Percentiles rank a stretch among this genome's conserved stretches.
These are phyloP conservation scores for Shiraia bambusicola DNA, from an alignment of 2,329 filamentous ascomycete species.

Conservation along the genomic window DNA sequence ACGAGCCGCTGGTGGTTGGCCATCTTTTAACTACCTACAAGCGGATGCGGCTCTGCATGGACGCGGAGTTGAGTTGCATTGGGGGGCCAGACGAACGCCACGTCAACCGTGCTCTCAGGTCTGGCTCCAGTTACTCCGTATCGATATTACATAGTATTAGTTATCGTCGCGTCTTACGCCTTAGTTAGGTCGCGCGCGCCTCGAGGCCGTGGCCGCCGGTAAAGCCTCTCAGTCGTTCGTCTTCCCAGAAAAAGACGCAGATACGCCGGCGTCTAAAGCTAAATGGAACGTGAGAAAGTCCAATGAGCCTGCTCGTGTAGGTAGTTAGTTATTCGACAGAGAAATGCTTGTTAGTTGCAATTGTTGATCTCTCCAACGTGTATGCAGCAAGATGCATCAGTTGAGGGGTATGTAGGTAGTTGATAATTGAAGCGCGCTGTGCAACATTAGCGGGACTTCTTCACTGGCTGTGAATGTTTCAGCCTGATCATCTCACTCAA, in stretches of 20 bases:
- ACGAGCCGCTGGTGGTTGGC: conserved; percentile 9
- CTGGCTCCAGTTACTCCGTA: conserved; percentile 5
- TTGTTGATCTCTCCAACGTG: no score
- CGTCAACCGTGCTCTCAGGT: conserved; percentile 18
- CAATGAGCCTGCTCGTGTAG: no score
- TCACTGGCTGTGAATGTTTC: not conserved
- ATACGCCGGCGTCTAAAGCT: not conserved
- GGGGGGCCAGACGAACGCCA: conserved; percentile 23
- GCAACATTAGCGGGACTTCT: no score
- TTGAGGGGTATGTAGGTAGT: no score
- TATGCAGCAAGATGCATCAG: no score
- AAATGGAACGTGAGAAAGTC: conserved; percentile 1
- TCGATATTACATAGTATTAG: no score
- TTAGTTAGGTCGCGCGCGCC: conserved; percentile 9
- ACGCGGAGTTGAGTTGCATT: conserved; percentile 20
- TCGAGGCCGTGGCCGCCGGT: conserved; percentile 12
- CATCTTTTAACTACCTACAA: conserved; percentile 20
- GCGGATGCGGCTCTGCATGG: conserved; percentile 22
- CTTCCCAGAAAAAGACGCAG: not conserved
- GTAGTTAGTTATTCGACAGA: no score
- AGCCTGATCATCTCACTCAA: not conserved
- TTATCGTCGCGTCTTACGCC: conserved; percentile 10
- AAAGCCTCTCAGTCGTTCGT: not conserved
- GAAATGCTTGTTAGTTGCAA: no score
- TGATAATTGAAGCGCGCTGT: no score